phyloP scores from a whole-genome alignment of 164 flowering plant species.

The Vitis riparia region DNA sequence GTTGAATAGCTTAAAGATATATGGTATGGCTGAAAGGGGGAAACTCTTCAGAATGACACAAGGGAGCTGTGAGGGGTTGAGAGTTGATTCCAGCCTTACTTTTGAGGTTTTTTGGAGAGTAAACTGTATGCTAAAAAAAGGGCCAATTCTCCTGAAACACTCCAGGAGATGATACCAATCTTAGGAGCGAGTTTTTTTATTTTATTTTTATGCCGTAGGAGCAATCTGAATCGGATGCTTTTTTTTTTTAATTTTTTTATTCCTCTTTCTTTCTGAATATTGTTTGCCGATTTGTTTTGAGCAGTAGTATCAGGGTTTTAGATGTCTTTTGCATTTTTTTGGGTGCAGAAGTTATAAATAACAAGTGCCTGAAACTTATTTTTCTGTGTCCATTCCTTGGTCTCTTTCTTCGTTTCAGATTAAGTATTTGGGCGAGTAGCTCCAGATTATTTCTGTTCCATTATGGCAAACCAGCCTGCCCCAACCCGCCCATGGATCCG shows the following conservation, averaged over 20 bases:
- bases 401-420: neutral
- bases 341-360: conserved; percentile 20
- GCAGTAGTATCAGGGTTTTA: neutral
- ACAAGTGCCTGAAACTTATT: neutral
- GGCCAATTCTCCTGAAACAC: neutral
- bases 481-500: conserved; percentile 45
- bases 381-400: neutral
- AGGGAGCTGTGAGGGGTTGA: neutral
- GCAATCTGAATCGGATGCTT: conserved; percentile 36
- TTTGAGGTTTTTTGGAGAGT: neutral
- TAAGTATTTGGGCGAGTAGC: too few species aligned
- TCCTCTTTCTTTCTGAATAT: neutral
- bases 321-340: neutral
- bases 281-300: neutral
- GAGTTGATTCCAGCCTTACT: conserved; percentile 7
- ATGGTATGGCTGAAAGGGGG: too few species aligned
- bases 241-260: neutral
- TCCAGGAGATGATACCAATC: conserved; percentile 13
- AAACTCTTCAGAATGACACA: conserved; percentile 4
- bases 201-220: conserved; percentile 7
- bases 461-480: conserved; percentile 31
- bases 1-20: too few species aligned
- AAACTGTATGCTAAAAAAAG: neutral
- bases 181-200: neutral
- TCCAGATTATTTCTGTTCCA: too few species aligned